phyloP scores from a whole-genome alignment of 805 yeast genomes.

The Schwanniomyces polymorphus region DNA sequence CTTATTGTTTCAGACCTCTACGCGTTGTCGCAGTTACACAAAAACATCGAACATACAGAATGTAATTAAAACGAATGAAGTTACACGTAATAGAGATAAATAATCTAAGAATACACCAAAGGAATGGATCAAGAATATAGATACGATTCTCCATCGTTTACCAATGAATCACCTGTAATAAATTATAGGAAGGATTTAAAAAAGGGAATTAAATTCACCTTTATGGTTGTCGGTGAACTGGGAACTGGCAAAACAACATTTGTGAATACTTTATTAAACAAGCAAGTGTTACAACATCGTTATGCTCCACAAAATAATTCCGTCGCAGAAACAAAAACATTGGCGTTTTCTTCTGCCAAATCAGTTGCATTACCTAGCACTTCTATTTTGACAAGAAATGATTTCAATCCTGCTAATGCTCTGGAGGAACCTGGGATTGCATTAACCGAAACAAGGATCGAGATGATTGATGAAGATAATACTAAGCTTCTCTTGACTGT shows the following conservation, averaged over 20 bases:
- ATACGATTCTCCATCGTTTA: slow-evolving; percentile 28
- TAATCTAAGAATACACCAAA: background rate
- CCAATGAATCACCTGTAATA: slow-evolving; percentile 40
- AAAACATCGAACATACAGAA: slow-evolving; percentile 1
- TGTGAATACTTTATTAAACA: slow-evolving; percentile 64
- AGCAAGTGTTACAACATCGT: slow-evolving; percentile 60
- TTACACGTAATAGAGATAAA: slow-evolving; percentile 1
- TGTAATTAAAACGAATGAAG: background rate
- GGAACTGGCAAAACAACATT: slow-evolving; percentile 82
- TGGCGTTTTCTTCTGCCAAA: slow-evolving; percentile 58
- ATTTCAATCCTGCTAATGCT: slow-evolving; percentile 61
- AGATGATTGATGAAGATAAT: slow-evolving; percentile 59
- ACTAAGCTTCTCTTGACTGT: slow-evolving; percentile 56
- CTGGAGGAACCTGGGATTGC: slow-evolving; percentile 74
- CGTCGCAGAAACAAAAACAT: slow-evolving; percentile 44
- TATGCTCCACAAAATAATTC: slow-evolving; percentile 33
- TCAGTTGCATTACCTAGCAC: slow-evolving; percentile 57
- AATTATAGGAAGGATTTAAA: slow-evolving; percentile 65
- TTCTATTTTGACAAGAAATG: slow-evolving; percentile 51
- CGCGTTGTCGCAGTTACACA: slow-evolving; percentile 1
- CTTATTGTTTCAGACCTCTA: background rate
- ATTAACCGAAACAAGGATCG: slow-evolving; percentile 64
- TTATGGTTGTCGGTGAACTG: slow-evolving; percentile 70
- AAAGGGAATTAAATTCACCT: slow-evolving; percentile 71
- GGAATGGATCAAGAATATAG: slow-evolving; percentile 20